Evolutionary conservation across 805 yeast genomes (phyloP).

Genomic region (Nakazawaea ishiwadae): DNA sequence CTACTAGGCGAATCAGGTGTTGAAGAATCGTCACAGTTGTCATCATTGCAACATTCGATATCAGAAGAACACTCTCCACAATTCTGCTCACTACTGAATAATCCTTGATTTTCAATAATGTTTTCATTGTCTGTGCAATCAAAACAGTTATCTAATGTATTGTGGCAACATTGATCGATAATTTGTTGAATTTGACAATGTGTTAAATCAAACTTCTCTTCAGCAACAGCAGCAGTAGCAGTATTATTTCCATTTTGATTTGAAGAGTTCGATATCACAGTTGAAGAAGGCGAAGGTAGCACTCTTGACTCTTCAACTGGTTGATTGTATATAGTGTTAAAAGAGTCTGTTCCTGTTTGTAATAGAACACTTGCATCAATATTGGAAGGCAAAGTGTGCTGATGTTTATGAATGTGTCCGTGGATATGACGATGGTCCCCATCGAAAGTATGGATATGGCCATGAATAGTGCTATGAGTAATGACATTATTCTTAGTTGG

Average conservation of each 20-base stretch:
- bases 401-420: conserved; percentile 15
- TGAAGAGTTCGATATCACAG: neutral
- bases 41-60: conserved; percentile 4
- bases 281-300: neutral
- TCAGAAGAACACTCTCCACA: conserved; percentile 2
- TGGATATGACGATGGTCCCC: conserved; percentile 13
- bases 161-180: conserved; percentile 11
- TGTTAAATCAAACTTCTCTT: neutral
- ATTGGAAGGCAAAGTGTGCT: conserved; percentile 9
- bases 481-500: no score
- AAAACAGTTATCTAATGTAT: conserved; percentile 6
- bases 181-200: conserved; percentile 13
- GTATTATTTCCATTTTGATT: no score
- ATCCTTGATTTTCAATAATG: neutral
- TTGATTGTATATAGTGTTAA: no score
- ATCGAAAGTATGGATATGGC: conserved; percentile 12
- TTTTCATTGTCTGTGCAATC: conserved; percentile 5
- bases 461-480: conserved; percentile 12
- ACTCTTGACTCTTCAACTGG: no score
- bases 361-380: conserved; percentile 1
- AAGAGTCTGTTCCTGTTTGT: neutral
- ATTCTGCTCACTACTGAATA: neutral
- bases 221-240: no score
- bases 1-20: neutral
- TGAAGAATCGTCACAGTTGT: neutral